phyloP scores from a whole-genome alignment of 1,284 basidiomycete species.

The Amylostereum areolatum region DNA sequence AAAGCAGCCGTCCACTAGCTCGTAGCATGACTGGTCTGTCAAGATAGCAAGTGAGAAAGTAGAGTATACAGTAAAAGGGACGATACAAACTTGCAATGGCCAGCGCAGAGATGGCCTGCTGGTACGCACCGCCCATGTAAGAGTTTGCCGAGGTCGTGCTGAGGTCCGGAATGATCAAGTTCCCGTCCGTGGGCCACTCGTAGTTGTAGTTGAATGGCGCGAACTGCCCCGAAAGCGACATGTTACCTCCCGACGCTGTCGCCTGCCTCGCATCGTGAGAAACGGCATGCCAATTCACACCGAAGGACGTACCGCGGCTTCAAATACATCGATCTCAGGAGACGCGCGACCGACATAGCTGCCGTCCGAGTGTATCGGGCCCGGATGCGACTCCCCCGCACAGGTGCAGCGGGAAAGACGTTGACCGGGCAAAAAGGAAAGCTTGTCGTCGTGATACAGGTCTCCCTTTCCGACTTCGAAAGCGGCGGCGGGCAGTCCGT shows the following conservation, averaged over 20 bases:
- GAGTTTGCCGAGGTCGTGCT: constrained; percentile 33
- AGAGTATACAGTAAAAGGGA: constrained; percentile 26
- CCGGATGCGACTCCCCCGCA: constrained; percentile 75
- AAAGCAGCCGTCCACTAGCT: background rate
- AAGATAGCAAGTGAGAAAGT: background rate
- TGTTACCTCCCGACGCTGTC: constrained; percentile 8
- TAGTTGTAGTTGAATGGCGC: constrained; percentile 13
- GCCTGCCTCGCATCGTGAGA: background rate
- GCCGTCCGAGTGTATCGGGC: constrained; percentile 55
- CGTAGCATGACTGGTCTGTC: constrained; percentile 1
- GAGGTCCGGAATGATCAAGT: constrained; percentile 31
- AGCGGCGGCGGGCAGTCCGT: constrained; percentile 33
- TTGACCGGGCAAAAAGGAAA: constrained; percentile 75
- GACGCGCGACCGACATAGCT: constrained; percentile 73
- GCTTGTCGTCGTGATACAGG: constrained; percentile 22
- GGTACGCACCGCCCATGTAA: constrained; percentile 37
- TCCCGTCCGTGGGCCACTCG: constrained; percentile 3
- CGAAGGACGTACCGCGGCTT: constrained; percentile 47
- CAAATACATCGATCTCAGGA: constrained; percentile 84
- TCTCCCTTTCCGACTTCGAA: constrained; percentile 28
- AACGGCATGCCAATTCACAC: background rate
- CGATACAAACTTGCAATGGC: constrained; percentile 10
- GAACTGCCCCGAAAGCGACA: constrained; percentile 19
- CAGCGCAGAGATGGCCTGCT: constrained; percentile 28
- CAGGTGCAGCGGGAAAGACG: constrained; percentile 83